Base-by-base conservation (phyloP, 2,329 filamentous ascomycete genomes). In the Xylariaceae sp. region DNA sequence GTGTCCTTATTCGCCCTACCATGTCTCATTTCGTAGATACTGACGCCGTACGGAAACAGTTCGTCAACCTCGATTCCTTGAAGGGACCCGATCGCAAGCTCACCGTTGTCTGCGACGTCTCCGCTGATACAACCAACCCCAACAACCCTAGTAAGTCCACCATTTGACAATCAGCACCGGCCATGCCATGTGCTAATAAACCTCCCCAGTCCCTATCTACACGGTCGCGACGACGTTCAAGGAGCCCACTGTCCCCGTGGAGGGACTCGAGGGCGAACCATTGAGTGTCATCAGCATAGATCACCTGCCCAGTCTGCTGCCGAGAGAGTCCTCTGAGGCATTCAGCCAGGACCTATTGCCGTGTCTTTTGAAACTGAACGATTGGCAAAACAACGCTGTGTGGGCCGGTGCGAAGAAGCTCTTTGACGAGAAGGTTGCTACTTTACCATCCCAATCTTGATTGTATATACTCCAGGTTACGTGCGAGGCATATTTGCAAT, bases 231-330 rank as follows among this genome's bases (percentile, higher is more conserved):
- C 88, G 42, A 94, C 90, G 18, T 96, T 96, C 66, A 82, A 84
- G 66, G 83, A 88, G 66, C 92, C 91, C n/a, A 96, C 90, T 1
- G 85, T 95, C 0, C 79, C 84, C 1, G 87, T 94, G 19, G 74
- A 82, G 32, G 69, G 82, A 77, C 56, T 81, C 73, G 62, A 76
- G 69, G 66, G 74, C 46, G 79, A 82, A 1, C 78, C 80, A 7
- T 72, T 96, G 49, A 85, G 81, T 42, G 88, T 96, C 59, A 95
- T 96, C 70, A 87, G 83, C 67, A 94, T 95, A 63, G 89, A 95
- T 69, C 89, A 95, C 66, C 77, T 95, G 45, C 89, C 90, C 4
- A 87, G 83, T 46, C 80, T 96, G 58, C 76, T 97, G 35, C 89
- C 92, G 1, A 79, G 92, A 46, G 92, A 96, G 73, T 85, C 90